Evolutionary conservation across 106 monocot genomes (phyloP), one percentile per base, ranked within the genome.

Genomic region (Posidonia australis): DNA sequence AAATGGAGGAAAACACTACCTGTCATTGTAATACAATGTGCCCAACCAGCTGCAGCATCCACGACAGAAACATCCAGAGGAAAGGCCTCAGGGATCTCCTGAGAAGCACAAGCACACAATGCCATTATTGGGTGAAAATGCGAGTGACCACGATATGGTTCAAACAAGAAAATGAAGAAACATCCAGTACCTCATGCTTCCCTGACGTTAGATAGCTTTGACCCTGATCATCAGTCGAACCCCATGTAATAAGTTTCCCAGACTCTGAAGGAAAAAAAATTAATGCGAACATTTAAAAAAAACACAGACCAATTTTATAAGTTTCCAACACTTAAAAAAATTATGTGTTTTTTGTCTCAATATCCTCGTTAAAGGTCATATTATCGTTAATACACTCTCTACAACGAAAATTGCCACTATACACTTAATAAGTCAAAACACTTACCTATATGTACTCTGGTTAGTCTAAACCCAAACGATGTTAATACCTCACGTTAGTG

Each of bases 161-260:
- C 21, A 42, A 7, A 52, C 14, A 47, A 64, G 1, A 65, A 12
- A 21, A 48, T 0, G 20, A 49, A 18, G 6, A 54, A 27, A 6
- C 26, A 17, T n/a, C 41, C 11, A 54, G 47, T 79, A 98, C 98
- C 91, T 77, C 87, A 46, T 98, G 90, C 70, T 91, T 98, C 44
- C 98, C 98, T 25, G 98, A 78, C 44, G 98, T 83, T 62, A 85
- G 58, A 55, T 98, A 98, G 52, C 91, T 91, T 71, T 84, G 87
- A 48, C 98, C 98, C 74, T 85, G 79, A 62, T 98, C 98, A 74
- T 98, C 90, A n/a, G 85, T 77, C 4, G 98, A 91, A 65, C 98
- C 98, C 98, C 98, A 98, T 54, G 90, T 98, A 42, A 91, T 70
- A 57, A 98, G 79, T 65, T 87, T 98, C 19, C 87, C 98, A 17